Conservation (phyloP, 192 early-diverging fungal genomes). For the Rhizophlyctis rosea region DNA sequence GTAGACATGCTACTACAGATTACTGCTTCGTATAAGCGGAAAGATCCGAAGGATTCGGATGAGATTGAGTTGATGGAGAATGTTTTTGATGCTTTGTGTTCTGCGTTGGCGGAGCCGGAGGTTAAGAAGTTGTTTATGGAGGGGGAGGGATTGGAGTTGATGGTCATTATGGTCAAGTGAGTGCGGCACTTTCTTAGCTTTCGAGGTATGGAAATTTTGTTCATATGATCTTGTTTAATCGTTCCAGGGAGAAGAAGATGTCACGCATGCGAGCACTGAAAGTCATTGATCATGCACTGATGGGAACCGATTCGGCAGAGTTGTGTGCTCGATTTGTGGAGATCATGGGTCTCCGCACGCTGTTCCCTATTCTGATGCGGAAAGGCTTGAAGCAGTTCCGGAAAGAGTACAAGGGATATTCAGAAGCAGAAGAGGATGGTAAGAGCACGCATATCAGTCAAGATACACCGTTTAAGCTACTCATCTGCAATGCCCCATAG, state of each 20-base stretch:
- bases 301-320: slow-evolving; percentile 26
- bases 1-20: slow-evolving; percentile 70
- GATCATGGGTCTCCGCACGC: slow-evolving; percentile 71
- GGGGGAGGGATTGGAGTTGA: slow-evolving; percentile 84
- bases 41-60: slow-evolving; percentile 76
- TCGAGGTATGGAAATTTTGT: neutral
- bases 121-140: slow-evolving; percentile 75
- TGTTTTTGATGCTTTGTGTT: slow-evolving; percentile 79
- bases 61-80: slow-evolving; percentile 93
- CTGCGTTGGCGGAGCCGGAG: slow-evolving; percentile 59
- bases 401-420: slow-evolving; percentile 74
- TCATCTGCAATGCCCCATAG: slow-evolving; percentile 31
- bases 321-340: slow-evolving; percentile 79
- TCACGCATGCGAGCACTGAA: slow-evolving; percentile 81
- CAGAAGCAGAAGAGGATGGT: slow-evolving; percentile 79
- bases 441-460: neutral
- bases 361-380: slow-evolving; percentile 84
- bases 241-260: slow-evolving; percentile 77
- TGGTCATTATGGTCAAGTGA: slow-evolving; percentile 89
- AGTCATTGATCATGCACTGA: slow-evolving; percentile 68
- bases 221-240: slow-evolving; percentile 30
- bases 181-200: slow-evolving; percentile 38
- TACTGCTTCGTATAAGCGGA: slow-evolving; percentile 59
- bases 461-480: neutral
- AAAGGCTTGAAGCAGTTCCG: slow-evolving; percentile 76